phyloP scores from a whole-genome alignment of 495 filamentous ascomycete genomes.

The Annulohypoxylon bovei region DNA sequence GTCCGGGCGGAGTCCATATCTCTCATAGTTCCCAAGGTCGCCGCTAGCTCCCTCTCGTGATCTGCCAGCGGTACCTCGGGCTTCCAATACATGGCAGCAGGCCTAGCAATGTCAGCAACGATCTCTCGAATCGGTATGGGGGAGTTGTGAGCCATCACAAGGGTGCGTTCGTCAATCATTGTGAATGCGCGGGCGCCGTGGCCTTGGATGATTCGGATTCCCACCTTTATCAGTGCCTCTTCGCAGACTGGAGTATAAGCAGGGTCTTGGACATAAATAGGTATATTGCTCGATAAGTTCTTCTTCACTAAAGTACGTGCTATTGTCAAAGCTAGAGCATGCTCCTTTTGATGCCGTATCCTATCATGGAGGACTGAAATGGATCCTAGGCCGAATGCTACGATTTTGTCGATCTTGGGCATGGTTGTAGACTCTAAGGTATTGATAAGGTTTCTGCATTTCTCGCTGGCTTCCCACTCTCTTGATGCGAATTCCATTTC shows the following conservation, averaged over 20 bases:
- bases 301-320: neutral
- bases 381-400: constrained; percentile 3
- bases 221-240: neutral
- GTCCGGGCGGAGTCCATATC: neutral
- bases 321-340: neutral
- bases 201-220: neutral
- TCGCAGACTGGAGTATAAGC: neutral
- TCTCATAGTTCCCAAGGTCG: no score
- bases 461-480: neutral
- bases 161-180: constrained; percentile 34
- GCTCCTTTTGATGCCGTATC: neutral
- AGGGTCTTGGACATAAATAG: constrained; percentile 12
- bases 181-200: constrained; percentile 35
- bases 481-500: neutral
- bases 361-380: neutral
- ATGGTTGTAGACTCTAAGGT: neutral
- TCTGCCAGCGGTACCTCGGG: neutral
- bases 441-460: neutral
- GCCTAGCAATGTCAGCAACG: constrained; percentile 43
- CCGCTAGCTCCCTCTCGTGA: neutral
- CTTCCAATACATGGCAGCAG: constrained; percentile 44
- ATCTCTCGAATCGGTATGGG: constrained; percentile 43
- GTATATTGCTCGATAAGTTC: neutral
- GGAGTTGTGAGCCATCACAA: constrained; percentile 32
- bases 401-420: neutral